phyloP scores from a whole-genome alignment of 1,139 yeast species.

The Yamadazyma kanchanaburiensis region DNA sequence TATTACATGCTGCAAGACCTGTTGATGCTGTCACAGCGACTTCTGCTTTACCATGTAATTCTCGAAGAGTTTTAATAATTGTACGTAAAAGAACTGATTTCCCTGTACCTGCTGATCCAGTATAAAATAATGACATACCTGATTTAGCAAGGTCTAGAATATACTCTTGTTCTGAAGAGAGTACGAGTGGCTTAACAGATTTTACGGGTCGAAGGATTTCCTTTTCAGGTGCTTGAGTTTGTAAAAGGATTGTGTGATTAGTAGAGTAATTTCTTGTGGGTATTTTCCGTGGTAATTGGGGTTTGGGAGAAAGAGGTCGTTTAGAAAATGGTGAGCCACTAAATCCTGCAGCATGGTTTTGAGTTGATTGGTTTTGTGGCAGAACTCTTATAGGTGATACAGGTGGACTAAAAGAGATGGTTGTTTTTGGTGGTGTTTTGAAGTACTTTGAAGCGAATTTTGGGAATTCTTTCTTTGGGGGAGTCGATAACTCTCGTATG shows the following conservation, averaged over 20 bases:
- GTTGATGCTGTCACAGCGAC: conserved; percentile 92
- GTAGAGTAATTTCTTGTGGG: conserved; percentile 6
- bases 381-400: no score
- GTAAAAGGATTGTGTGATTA: conserved; percentile 8
- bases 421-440: no score
- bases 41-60: conserved; percentile 41
- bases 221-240: conserved; percentile 7
- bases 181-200: conserved; percentile 8
- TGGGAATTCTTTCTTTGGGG: no score
- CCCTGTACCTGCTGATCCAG: conserved; percentile 98
- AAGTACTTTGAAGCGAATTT: no score
- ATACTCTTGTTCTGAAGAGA: conserved; percentile 41
- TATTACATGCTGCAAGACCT: conserved; percentile 88
- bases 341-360: no score
- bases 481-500: no score
- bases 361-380: no score
- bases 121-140: conserved; percentile 70
- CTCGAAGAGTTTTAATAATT: conserved; percentile 58
- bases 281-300: no score
- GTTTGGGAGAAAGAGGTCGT: no score
- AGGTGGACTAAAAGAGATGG: no score
- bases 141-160: conserved; percentile 31
- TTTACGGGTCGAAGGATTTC: conserved; percentile 5
- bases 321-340: no score
- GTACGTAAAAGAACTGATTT: conserved; percentile 75